phyloP scores from a whole-genome alignment of 2,329 filamentous ascomycete genomes.

The Amphichorda felina region DNA sequence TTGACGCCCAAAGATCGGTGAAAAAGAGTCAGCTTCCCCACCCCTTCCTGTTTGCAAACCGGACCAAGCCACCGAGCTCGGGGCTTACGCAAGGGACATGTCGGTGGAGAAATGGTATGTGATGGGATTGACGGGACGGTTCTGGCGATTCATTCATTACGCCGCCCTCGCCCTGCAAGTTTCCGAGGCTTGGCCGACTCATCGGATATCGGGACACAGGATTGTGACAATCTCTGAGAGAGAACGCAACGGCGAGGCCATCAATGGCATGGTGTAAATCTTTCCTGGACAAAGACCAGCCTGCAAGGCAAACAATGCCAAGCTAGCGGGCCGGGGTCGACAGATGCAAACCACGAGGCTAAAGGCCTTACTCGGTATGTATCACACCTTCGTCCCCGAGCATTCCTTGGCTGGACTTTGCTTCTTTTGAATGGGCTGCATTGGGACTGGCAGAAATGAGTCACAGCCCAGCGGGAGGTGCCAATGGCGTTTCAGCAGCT shows the following conservation, averaged over 20 bases:
- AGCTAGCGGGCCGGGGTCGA: too few species aligned
- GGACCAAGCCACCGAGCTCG: neutral
- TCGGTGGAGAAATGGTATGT: neutral
- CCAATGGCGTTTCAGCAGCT: too few species aligned
- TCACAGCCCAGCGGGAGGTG: neutral
- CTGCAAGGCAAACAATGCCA: too few species aligned
- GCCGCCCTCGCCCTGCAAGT: neutral
- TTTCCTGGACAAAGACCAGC: too few species aligned
- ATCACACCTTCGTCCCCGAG: too few species aligned
- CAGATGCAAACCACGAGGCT: too few species aligned
- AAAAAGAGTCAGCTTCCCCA: neutral
- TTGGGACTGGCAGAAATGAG: neutral
- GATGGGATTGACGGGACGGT: neutral
- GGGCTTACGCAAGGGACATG: slow-evolving; percentile 1
- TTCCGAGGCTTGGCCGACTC: neutral
- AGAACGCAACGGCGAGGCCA: too few species aligned
- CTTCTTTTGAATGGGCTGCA: neutral
- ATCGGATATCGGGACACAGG: neutral
- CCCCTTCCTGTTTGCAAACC: neutral
- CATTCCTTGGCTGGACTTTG: neutral
- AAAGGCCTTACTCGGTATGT: too few species aligned
- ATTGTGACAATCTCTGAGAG: too few species aligned
- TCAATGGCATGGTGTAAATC: too few species aligned
- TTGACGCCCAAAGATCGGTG: neutral
- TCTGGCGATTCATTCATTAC: neutral